phyloP scores from a whole-genome alignment of 441 rosid genomes.

The Populus trichocarpa region DNA sequence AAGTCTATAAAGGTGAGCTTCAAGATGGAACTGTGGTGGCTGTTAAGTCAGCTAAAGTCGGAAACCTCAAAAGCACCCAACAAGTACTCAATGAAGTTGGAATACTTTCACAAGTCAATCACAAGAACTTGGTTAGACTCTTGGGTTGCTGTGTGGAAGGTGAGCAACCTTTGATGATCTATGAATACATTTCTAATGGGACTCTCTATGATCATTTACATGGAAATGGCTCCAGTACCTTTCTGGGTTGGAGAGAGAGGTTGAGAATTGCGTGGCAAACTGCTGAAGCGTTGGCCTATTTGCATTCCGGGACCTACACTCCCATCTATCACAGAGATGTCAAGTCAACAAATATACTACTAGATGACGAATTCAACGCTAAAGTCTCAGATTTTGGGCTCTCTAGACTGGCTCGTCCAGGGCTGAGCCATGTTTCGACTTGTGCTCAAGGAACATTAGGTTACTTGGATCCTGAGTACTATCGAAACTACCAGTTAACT shows the following conservation, averaged over 20 bases:
- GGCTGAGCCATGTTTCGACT: conserved; percentile 66
- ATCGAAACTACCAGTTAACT: conserved; percentile 49
- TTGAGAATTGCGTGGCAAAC: conserved; percentile 56
- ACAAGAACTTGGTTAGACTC: conserved; percentile 61
- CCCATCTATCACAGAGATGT: conserved; percentile 75
- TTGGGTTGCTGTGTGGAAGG: conserved; percentile 73
- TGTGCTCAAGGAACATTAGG: conserved; percentile 75
- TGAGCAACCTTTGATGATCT: conserved; percentile 57
- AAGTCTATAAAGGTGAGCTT: conserved; percentile 69
- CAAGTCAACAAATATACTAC: conserved; percentile 63
- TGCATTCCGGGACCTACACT: conserved; percentile 56
- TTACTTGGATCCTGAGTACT: conserved; percentile 74
- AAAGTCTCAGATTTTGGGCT: conserved; percentile 76
- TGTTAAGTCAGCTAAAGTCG: conserved; percentile 63
- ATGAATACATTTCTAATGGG: conserved; percentile 72
- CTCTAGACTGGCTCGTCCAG: conserved; percentile 59
- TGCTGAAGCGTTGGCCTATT: conserved; percentile 65
- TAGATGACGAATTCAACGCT: conserved; percentile 50
- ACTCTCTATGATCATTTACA: conserved; percentile 65
- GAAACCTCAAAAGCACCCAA: conserved; percentile 59
- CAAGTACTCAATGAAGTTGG: conserved; percentile 78
- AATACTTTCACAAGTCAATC: conserved; percentile 76
- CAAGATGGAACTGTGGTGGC: conserved; percentile 62
- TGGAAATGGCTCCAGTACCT: conserved; percentile 32
- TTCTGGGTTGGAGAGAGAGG: conserved; percentile 51